Base-by-base conservation (phyloP, 108 stramenopile genomes). In the Skeletonema costatum region DNA sequence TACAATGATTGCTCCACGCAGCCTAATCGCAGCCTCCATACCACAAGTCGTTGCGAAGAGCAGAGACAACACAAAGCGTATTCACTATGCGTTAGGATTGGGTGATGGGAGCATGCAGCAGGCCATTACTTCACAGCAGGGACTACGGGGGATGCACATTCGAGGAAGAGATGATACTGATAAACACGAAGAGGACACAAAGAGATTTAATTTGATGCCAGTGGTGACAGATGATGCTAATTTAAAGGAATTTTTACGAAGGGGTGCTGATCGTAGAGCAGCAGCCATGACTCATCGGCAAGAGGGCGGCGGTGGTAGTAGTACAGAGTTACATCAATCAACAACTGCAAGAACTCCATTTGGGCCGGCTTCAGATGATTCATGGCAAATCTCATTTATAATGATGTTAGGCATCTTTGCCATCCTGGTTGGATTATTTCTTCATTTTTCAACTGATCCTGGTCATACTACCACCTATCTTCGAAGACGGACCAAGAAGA, bases 371-470 rank as follows among this genome's bases (percentile, higher is more conserved):
- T 21, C 73, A 12, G 62, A 78, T 67, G 81, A 80, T 11, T 73
- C 85, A 39, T 87, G 87, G 90, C 87, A 87, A 73, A 42, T 87
- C n/a, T 91, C 90, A 10, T 78, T 87, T 7, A 75, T 89, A 48
- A 84, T 82, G 17, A 70, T 90, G 48, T 50, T 93, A 31, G 89
- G 77, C 8, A 76, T 90, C 11, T 74, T 88, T 32, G 86, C 87
- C 3, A 69, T 93, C 11, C 56, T 90, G 12, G 70, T 84, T 71
- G 92, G 86, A 16, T 64, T 93, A 19, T 88, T 88, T 42, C 70
- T 93, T 66, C 90, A 93, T 70, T 78, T 90, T 64, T 58, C 72
- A 11, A 68, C 76, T 0, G 84, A 85, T 56, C 64, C 71, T 12
- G 41, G 60, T 25, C 30, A 60, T 32, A 32, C 16, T 64, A 58